phyloP scores from a whole-genome alignment of 495 filamentous ascomycete species.

The Coniosporium apollinis region DNA sequence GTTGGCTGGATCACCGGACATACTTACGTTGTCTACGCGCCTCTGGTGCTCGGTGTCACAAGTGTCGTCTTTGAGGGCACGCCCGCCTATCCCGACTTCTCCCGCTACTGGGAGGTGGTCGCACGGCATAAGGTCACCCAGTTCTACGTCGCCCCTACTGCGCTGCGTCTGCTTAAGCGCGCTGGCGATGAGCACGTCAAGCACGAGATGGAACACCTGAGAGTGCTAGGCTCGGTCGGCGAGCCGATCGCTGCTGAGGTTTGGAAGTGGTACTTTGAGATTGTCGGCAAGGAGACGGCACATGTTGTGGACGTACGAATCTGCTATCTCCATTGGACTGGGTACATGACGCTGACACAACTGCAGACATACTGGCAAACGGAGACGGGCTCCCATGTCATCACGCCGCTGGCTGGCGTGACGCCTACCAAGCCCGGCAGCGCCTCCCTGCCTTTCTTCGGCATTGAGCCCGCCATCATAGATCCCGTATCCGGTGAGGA shows the following conservation, averaged over 20 bases:
- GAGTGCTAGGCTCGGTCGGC: conserved; percentile 89
- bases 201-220: conserved; percentile 71
- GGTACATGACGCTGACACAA: conserved; percentile 8
- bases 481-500: conserved; percentile 92
- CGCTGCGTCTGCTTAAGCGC: conserved; percentile 80
- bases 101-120: conserved; percentile 96
- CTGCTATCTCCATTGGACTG: conserved; percentile 3
- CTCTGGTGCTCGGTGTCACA: conserved; percentile 76
- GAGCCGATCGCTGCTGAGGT: conserved; percentile 97
- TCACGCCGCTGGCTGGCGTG: conserved; percentile 56
- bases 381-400: conserved; percentile 91
- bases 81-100: conserved; percentile 93
- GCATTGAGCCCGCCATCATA: conserved; percentile 95
- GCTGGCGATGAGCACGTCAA: conserved; percentile 85
- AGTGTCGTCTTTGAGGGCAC: conserved; percentile 99
- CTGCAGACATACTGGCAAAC: conserved; percentile 98
- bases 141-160: conserved; percentile 97
- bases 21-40: conserved; percentile 96
- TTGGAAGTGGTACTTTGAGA: conserved; percentile 99
- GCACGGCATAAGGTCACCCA: conserved; percentile 89
- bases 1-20: conserved; percentile 99
- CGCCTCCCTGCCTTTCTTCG: conserved; percentile 82
- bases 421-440: conserved; percentile 67
- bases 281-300: conserved; percentile 83
- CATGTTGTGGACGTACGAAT: conserved; percentile 80